Percentiles rank a stretch among this genome's conserved stretches.
These are phyloP conservation scores for Trichoderma atroviride DNA, from an alignment of 2,329 filamentous ascomycete genomes.

Conservation along the genomic window DNA sequence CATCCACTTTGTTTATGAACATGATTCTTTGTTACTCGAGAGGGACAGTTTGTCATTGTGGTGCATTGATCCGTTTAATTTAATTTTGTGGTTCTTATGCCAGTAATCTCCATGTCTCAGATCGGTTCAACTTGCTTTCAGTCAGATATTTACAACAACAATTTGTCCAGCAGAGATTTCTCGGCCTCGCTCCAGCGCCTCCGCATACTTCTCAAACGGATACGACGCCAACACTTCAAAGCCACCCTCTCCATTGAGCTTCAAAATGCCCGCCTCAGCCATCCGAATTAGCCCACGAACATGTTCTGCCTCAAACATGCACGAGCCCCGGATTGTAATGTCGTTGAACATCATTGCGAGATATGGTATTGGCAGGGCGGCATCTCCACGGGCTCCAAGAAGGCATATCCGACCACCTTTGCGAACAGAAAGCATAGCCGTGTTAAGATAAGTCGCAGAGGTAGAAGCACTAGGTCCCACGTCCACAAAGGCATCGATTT, in stretches of 20 bases:
- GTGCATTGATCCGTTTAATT: background rate
- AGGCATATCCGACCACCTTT: constrained; percentile 32
- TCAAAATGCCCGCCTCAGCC: constrained; percentile 27
- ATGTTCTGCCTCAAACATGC: constrained; percentile 43
- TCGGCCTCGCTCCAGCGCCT: constrained; percentile 1
- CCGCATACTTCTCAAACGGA: background rate
- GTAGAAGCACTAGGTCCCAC: constrained; percentile 45
- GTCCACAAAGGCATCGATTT: constrained; percentile 50
- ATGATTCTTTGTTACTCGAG: background rate
- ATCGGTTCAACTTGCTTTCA: too few relatives aligned
- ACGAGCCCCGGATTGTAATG: constrained; percentile 43
- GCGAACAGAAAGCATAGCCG: constrained; percentile 42
- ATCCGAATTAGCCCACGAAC: constrained; percentile 27
- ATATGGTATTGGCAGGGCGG: constrained; percentile 31
- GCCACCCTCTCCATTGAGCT: constrained; percentile 29
- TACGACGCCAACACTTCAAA: constrained; percentile 26
- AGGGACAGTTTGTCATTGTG: background rate
- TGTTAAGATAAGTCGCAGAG: constrained; percentile 44
- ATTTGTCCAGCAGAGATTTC: background rate
- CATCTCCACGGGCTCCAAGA: constrained; percentile 39
- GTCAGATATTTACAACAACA: background rate
- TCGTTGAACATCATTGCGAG: constrained; percentile 36
- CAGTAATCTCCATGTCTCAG: background rate
- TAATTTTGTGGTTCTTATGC: background rate
- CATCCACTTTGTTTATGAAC: background rate